These are phyloP conservation scores for Solanum phureja DNA, from an alignment of 257 asterid species.

Conservation along the genomic window DNA sequence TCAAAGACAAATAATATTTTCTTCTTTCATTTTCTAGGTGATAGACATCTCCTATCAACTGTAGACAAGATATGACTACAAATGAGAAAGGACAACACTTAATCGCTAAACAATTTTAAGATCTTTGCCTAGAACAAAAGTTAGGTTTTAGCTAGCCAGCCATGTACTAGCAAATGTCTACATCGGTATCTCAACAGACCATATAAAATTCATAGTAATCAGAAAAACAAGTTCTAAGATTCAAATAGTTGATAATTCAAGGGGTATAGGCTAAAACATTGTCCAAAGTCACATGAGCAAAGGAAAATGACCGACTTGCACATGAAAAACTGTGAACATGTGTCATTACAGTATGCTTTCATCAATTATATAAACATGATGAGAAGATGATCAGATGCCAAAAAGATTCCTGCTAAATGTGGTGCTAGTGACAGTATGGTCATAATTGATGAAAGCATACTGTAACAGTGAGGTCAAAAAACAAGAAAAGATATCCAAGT, in stretches of 20 bases:
- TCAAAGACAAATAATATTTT: not conserved
- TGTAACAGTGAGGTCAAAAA: not conserved
- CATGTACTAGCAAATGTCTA: not conserved
- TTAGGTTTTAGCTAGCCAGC: not conserved
- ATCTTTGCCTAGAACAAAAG: not conserved
- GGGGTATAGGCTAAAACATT: not conserved
- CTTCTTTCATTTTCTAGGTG: not conserved
- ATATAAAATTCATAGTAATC: not conserved
- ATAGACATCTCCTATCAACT: not conserved
- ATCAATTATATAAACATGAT: not conserved
- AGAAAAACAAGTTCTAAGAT: not conserved
- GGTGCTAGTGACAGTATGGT: not conserved
- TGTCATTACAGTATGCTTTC: not conserved
- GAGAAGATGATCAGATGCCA: not conserved
- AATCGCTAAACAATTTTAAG: not conserved
- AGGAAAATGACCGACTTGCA: not conserved
- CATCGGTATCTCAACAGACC: not conserved
- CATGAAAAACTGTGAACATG: not conserved
- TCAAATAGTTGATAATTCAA: not conserved
- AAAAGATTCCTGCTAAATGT: not conserved
- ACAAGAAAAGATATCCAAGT: not conserved
- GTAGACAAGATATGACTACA: not conserved
- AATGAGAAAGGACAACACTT: not conserved
- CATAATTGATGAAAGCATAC: not conserved
- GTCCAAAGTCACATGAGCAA: not conserved